Base-by-base conservation (phyloP, 352 stramenopile genomes). In the Phytophthora kernoviae region DNA sequence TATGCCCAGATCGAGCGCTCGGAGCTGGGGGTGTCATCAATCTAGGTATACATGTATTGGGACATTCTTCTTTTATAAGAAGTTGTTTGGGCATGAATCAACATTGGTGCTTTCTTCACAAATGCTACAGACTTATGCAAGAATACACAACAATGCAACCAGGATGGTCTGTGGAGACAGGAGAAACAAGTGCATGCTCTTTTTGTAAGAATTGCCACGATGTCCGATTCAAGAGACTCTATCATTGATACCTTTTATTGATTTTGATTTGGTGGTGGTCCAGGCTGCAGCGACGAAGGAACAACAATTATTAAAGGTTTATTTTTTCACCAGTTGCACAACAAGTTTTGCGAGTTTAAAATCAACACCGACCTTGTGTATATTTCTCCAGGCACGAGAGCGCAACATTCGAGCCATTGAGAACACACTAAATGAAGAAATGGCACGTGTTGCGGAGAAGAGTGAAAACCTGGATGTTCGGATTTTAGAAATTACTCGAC, bases 401-500 rank as follows among this genome's bases (percentile, higher is more conserved):
- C 61, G 74, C 8, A 59, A 43, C 15, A 59, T 82, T 15, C 56
- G 62, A 44, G 56, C 52, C 7, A 65, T 65, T 36, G 69, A 87
- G 43, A 41, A 10, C 0, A 62, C 70, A 12, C 48, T 87, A 2
- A 54, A 83, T 34, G 70, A 73, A 17, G 58, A 72, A 27, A 44
- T 64, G 32, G 59, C 78, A 0, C 72, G 73, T 6, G 55, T 66
- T 5, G 37, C 47, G 0, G 55, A 71, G 5, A 84, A 84, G 45
- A 66, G 81, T 32, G 57, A 15, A 4, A 50, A 52, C n/a, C 51
- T 84, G 9, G 72, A 83, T 26, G 15, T 22, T 5, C 69, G 69
- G 4, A 81, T 83, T 26, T 39, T 71, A 17, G 63, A 83, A 22
- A 77, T 87, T 32, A 68, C 67, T 32, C 52, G 57, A 1, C 60